Percentiles rank a stretch among this genome's conserved stretches.
Evolutionary conservation across 768 basidiomycete species (phyloP).

Genomic region (Kwoniella bestiolae): DNA sequence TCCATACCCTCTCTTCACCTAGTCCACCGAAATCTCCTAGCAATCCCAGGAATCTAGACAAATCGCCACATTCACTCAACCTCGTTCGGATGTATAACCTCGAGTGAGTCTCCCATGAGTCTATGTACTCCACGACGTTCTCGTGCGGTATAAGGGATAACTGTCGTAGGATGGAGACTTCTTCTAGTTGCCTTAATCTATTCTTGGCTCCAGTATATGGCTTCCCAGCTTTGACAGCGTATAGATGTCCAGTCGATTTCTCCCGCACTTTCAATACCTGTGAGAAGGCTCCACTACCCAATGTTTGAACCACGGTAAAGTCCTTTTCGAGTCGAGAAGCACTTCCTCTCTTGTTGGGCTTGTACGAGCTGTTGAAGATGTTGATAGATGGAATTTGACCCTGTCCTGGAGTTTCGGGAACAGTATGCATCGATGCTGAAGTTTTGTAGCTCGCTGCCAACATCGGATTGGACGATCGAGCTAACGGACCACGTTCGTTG

Average conservation of each 20-base stretch:
- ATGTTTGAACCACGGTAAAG: slow-evolving; percentile 75
- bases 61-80: slow-evolving; percentile 84
- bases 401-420: slow-evolving; percentile 19
- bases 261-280: slow-evolving; percentile 75
- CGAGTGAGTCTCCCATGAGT: slow-evolving; percentile 94
- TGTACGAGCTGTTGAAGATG: background rate
- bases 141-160: slow-evolving; percentile 62
- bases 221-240: slow-evolving; percentile 83
- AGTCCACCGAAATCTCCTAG: slow-evolving; percentile 83
- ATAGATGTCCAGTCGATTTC: slow-evolving; percentile 60
- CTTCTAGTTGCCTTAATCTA: slow-evolving; percentile 86
- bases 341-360: background rate
- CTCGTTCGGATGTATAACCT: slow-evolving; percentile 90
- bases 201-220: slow-evolving; percentile 88
- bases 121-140: slow-evolving; percentile 84
- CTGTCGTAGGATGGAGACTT: slow-evolving; percentile 87
- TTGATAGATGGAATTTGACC: slow-evolving; percentile 6
- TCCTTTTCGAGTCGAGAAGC: slow-evolving; percentile 69
- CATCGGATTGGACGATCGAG: slow-evolving; percentile 54
- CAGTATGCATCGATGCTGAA: slow-evolving; percentile 4
- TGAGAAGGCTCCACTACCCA: slow-evolving; percentile 92
- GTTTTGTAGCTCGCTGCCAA: slow-evolving; percentile 47
- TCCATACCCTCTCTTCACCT: slow-evolving; percentile 94
- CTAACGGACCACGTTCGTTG: slow-evolving; percentile 37
- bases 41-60: slow-evolving; percentile 86